Evolutionary conservation across 2,329 filamentous ascomycete genomes (phyloP).

Genomic region (Aciculosporium take): DNA sequence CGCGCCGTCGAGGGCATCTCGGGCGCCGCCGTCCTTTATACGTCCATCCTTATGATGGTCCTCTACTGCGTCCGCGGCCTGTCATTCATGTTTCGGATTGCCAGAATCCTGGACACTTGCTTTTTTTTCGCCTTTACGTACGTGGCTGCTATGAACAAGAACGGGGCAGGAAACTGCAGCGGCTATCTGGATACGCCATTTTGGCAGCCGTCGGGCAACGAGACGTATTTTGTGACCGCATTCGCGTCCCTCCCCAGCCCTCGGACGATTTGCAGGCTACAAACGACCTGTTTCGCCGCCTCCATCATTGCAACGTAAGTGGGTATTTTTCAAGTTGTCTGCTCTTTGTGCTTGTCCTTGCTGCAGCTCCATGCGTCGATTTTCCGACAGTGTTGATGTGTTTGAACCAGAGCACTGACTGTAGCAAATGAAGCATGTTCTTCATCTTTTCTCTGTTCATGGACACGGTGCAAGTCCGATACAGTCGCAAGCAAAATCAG

Average conservation of each 20-base stretch:
- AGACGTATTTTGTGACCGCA: conserved; percentile 30
- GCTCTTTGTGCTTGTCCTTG: too few relatives aligned
- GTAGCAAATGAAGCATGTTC: conserved; percentile 40
- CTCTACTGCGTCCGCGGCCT: conserved; percentile 70
- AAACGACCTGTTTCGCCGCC: conserved; percentile 65
- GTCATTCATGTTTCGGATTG: conserved; percentile 56
- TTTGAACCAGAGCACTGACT: neutral
- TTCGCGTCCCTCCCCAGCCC: conserved; percentile 35
- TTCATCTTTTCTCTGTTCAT: conserved; percentile 59
- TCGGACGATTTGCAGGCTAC: conserved; percentile 50
- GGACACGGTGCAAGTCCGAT: conserved; percentile 52
- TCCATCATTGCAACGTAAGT: conserved; percentile 61
- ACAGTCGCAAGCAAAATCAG: conserved; percentile 62
- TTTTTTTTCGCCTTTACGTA: conserved; percentile 72
- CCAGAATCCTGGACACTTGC: conserved; percentile 59
- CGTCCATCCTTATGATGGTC: conserved; percentile 54
- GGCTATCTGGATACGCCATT: conserved; percentile 50
- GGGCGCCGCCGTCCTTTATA: conserved; percentile 62
- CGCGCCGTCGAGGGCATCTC: conserved; percentile 68
- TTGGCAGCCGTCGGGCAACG: conserved; percentile 43
- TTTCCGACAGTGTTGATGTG: too few relatives aligned
- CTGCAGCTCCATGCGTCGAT: too few relatives aligned
- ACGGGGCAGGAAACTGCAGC: conserved; percentile 51
- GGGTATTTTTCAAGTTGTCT: too few relatives aligned
- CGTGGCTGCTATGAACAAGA: conserved; percentile 59